These are phyloP conservation scores for Paramyrothecium sp. DNA, from an alignment of 2,329 filamentous ascomycete species.

Conservation along the genomic window DNA sequence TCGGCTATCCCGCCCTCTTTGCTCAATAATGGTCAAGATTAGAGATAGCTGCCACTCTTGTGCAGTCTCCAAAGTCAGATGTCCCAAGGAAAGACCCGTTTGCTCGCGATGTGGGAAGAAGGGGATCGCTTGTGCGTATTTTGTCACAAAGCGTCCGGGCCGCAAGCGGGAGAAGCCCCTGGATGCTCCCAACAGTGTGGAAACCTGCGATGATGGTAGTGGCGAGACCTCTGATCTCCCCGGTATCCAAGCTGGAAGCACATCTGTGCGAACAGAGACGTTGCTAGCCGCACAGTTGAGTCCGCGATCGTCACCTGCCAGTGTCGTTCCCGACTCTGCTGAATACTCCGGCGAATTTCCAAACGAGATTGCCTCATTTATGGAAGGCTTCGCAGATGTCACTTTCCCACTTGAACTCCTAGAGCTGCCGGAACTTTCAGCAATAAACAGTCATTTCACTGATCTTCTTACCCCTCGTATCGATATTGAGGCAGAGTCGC, in stretches of 20 bases:
- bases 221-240: background rate
- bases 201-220: background rate
- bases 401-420: background rate
- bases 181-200: background rate
- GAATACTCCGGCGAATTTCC: background rate
- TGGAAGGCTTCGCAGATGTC: background rate
- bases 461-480: background rate
- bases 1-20: background rate
- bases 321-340: background rate
- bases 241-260: background rate
- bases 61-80: conserved; percentile 33
- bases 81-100: conserved; percentile 29
- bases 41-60: conserved; percentile 34
- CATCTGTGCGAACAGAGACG: background rate
- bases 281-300: background rate
- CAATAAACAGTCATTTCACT: background rate
- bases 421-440: background rate
- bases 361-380: background rate
- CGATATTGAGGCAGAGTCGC: background rate
- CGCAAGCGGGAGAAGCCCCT: conserved; percentile 8
- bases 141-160: conserved; percentile 20
- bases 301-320: background rate
- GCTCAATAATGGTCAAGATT: conserved; percentile 14
- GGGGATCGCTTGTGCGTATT: conserved; percentile 29
- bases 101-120: conserved; percentile 31